These are phyloP conservation scores for Diaporthe sp. DNA, from an alignment of 2,329 filamentous ascomycete genomes.

Conservation along the genomic window DNA sequence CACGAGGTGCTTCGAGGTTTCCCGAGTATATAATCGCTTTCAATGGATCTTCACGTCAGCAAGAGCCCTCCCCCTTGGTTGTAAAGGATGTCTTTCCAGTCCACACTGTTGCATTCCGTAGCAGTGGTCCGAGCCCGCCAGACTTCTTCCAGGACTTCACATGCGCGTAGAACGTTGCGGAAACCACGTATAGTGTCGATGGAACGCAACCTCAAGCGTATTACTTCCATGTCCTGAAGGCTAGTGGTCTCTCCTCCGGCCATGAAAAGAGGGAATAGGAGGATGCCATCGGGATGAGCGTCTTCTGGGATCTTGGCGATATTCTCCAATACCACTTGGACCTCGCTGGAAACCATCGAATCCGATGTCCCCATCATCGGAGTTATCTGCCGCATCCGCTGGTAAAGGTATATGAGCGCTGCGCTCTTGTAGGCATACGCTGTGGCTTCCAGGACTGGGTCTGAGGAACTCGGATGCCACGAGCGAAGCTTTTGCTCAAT, in stretches of 20 bases:
- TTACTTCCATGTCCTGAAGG: background rate
- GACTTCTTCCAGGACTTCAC: background rate
- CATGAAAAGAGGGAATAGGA: background rate
- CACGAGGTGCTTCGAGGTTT: background rate
- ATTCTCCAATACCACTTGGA: background rate
- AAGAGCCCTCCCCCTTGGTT: background rate
- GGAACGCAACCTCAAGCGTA: background rate
- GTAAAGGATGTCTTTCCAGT: background rate
- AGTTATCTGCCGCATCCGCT: background rate
- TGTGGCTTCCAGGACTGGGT: background rate
- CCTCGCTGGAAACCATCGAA: background rate
- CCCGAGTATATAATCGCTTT: background rate
- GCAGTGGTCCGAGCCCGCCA: background rate
- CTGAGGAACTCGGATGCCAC: background rate
- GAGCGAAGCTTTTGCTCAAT: background rate
- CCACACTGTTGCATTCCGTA: background rate
- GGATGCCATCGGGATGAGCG: background rate
- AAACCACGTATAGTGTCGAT: background rate
- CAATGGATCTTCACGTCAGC: background rate
- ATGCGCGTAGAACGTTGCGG: background rate
- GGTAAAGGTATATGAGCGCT: background rate
- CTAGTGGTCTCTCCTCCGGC: background rate
- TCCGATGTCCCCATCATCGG: too few relatives aligned
- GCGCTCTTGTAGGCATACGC: constrained; percentile 5
- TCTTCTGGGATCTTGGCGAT: background rate